phyloP scores from a whole-genome alignment of 78 protist genomes.

The Dictyostelium citrinum region DNA sequence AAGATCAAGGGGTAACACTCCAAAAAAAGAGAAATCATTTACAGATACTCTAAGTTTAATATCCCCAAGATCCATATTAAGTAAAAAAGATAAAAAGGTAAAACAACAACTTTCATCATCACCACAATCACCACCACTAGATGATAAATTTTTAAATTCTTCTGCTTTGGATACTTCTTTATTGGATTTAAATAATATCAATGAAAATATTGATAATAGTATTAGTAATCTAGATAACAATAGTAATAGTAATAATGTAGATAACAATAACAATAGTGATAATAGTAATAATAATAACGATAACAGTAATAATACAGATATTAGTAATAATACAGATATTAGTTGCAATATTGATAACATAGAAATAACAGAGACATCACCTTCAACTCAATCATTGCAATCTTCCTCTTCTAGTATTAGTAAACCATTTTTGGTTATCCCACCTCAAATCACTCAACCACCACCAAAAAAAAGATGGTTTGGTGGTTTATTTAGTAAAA shows the following conservation, averaged over 20 bases:
- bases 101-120: background rate
- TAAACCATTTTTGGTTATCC: background rate
- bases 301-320: background rate
- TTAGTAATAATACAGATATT: background rate
- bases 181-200: background rate
- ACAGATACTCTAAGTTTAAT: background rate
- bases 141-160: background rate
- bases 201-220: background rate
- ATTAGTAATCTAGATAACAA: too few relatives aligned
- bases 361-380: background rate
- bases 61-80: conserved; percentile 2
- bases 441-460: background rate
- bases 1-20: background rate
- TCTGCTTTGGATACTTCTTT: background rate
- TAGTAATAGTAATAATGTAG: background rate
- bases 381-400: background rate
- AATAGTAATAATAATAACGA: background rate
- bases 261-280: background rate
- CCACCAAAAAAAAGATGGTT: conserved; percentile 7
- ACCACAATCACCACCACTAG: background rate
- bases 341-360: background rate
- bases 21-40: conserved; percentile 10
- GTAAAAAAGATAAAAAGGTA: conserved; percentile 14
- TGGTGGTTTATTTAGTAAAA: background rate
- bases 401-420: background rate